Conservation (phyloP, 1,139 yeast species). For the Yamadazyma jaroonii region DNA sequence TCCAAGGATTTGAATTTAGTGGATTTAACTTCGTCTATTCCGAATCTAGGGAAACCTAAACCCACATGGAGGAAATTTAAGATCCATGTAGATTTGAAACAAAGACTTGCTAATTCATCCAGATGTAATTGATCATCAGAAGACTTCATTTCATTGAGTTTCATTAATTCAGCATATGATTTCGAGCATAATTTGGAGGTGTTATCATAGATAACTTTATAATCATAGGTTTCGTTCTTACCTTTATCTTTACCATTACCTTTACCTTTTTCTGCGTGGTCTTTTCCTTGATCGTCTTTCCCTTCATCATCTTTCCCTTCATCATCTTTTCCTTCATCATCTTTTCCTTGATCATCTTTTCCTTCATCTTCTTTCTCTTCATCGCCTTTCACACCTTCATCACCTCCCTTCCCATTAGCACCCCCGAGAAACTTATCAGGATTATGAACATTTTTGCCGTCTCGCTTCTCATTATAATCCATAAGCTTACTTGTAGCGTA, state of each 20-base stretch:
- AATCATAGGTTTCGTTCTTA: constrained; percentile 26
- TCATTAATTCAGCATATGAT: constrained; percentile 37
- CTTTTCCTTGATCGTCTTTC: not conserved
- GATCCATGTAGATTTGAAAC: constrained; percentile 74
- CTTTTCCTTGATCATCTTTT: constrained; percentile 1
- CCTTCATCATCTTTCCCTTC: not conserved
- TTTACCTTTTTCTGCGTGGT: not conserved
- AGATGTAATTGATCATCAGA: constrained; percentile 26
- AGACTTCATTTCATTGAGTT: constrained; percentile 30
- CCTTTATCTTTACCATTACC: constrained; percentile 4
- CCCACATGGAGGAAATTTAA: constrained; percentile 71
- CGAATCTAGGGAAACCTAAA: constrained; percentile 63
- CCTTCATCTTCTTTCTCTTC: not conserved
- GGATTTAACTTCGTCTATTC: constrained; percentile 34
- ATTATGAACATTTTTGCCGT: constrained; percentile 12
- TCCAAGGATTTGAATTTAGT: constrained; percentile 48
- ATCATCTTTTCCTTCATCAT: not conserved
- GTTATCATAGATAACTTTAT: constrained; percentile 36
- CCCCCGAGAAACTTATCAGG: not conserved
- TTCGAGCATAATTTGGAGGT: constrained; percentile 48
- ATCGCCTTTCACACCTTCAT: not conserved
- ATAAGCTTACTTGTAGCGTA: constrained; percentile 57
- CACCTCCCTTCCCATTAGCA: not conserved
- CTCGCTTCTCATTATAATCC: constrained; percentile 17
- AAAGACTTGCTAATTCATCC: constrained; percentile 47